These are phyloP conservation scores for Didymella segeticola DNA, from an alignment of 2,329 filamentous ascomycete genomes.

Conservation along the genomic window DNA sequence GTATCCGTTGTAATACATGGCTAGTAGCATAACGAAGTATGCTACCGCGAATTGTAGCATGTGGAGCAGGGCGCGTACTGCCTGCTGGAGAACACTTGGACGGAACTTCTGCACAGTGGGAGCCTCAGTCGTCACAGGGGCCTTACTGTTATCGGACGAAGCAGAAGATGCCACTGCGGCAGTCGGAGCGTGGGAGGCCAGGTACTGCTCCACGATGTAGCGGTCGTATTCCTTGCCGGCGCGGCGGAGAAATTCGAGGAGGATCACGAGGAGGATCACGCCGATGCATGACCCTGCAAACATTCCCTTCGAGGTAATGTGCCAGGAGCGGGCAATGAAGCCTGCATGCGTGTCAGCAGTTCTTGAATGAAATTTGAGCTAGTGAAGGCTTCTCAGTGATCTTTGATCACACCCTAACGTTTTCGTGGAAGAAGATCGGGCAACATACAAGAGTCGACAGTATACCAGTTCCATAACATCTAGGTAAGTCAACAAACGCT, in stretches of 20 bases:
- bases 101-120: constrained; percentile 43
- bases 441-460: constrained; percentile 65
- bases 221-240: constrained; percentile 76
- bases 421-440: not conserved
- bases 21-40: constrained; percentile 79
- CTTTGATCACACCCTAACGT: not conserved
- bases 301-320: constrained; percentile 70
- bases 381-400: not conserved
- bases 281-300: constrained; percentile 85
- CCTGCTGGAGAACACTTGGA: constrained; percentile 72
- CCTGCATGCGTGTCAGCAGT: constrained; percentile 17
- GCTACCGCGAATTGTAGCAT: constrained; percentile 77
- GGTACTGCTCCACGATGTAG: constrained; percentile 64
- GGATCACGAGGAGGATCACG: constrained; percentile 73
- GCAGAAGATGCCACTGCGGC: constrained; percentile 18
- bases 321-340: constrained; percentile 76
- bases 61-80: constrained; percentile 72
- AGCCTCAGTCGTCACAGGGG: constrained; percentile 3
- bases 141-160: constrained; percentile 28
- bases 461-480: constrained; percentile 85
- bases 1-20: constrained; percentile 74
- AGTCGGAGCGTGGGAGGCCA: constrained; percentile 23
- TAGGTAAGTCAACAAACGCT: constrained; percentile 1
- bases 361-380: too few species aligned
- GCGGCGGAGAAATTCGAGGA: constrained; percentile 76